phyloP scores from a whole-genome alignment of 2,329 filamentous ascomycete species.

The Cordyceps cateniannulata region DNA sequence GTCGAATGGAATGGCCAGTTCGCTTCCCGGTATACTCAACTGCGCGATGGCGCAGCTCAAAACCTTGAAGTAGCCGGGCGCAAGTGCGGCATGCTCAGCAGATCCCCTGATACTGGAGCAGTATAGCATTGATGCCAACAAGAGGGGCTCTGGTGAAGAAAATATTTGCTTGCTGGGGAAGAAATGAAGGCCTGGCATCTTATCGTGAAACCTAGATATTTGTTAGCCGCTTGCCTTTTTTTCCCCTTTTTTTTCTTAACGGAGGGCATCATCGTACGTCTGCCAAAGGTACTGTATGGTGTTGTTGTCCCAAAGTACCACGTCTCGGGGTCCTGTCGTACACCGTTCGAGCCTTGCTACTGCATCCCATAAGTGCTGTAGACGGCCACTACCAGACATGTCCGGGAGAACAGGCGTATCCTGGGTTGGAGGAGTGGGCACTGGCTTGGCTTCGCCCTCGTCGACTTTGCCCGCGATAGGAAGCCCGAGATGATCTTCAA shows the following conservation, averaged over 20 bases:
- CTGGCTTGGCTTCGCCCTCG: background rate
- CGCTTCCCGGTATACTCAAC: constrained; percentile 29
- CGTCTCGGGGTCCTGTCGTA: constrained; percentile 19
- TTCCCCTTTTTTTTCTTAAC: background rate
- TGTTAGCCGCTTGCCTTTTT: constrained; percentile 12
- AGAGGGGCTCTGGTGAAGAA: constrained; percentile 34
- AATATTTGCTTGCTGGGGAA: constrained; percentile 36
- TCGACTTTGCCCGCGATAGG: background rate
- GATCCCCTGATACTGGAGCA: constrained; percentile 30
- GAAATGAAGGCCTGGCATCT: constrained; percentile 38
- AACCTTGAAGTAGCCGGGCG: constrained; percentile 32
- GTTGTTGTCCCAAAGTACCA: constrained; percentile 25
- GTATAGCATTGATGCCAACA: constrained; percentile 38
- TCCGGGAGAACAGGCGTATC: constrained; percentile 15
- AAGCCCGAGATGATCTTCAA: constrained; percentile 23
- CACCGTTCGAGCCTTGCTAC: constrained; percentile 22
- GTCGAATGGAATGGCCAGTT: constrained; percentile 21
- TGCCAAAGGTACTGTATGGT: constrained; percentile 30
- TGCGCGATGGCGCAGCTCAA: constrained; percentile 34
- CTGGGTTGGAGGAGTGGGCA: constrained; percentile 8
- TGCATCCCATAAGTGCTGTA: constrained; percentile 25
- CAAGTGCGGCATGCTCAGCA: constrained; percentile 27
- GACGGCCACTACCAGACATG: background rate
- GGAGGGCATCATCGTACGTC: constrained; percentile 12
- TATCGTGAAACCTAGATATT: constrained; percentile 34